These are phyloP conservation scores for Neoconidiobolus thromboides DNA, from an alignment of 371 early-diverging fungal genomes.

Conservation along the genomic window DNA sequence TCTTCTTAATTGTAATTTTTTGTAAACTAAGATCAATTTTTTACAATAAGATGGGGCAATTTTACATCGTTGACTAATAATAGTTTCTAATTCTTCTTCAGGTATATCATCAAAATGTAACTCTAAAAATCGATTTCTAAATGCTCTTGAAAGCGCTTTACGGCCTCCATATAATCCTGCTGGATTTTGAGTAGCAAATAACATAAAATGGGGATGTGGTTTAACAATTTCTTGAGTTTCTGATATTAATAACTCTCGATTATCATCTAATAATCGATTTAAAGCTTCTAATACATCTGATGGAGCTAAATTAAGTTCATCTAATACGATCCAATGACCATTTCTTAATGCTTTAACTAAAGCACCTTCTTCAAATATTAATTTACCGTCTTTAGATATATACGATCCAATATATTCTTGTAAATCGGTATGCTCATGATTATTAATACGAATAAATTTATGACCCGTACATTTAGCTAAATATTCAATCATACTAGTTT, in stretches of 20 bases:
- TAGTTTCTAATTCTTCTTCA: slow-evolving; percentile 68
- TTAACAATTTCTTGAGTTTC: slow-evolving; percentile 91
- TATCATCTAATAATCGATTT: slow-evolving; percentile 98
- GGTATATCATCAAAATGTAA: slow-evolving; percentile 91
- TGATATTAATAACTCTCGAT: slow-evolving; percentile 92
- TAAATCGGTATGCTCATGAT: slow-evolving; percentile 99
- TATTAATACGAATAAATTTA: slow-evolving; percentile 97
- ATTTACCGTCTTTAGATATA: slow-evolving; percentile 60
- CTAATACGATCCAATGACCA: slow-evolving; percentile 99
- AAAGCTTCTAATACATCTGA: slow-evolving; percentile 98
- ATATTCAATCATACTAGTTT: slow-evolving; percentile 97
- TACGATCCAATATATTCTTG: slow-evolving; percentile 97
- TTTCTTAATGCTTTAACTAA: slow-evolving; percentile 89
- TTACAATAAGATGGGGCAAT: slow-evolving; percentile 84
- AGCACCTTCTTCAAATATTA: slow-evolving; percentile 94
- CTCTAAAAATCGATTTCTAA: slow-evolving; percentile 98
- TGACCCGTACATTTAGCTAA: slow-evolving; percentile 87
- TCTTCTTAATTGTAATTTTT: slow-evolving; percentile 57
- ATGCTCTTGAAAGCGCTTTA: slow-evolving; percentile 95
- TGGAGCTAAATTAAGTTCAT: slow-evolving; percentile 99
- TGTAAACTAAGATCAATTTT: slow-evolving; percentile 75
- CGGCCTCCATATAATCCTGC: slow-evolving; percentile 97
- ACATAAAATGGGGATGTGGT: slow-evolving; percentile 94
- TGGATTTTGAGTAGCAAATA: slow-evolving; percentile 99
- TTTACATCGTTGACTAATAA: slow-evolving; percentile 60